Conservation (phyloP, 306 rosid species). For the Prunus mira region DNA sequence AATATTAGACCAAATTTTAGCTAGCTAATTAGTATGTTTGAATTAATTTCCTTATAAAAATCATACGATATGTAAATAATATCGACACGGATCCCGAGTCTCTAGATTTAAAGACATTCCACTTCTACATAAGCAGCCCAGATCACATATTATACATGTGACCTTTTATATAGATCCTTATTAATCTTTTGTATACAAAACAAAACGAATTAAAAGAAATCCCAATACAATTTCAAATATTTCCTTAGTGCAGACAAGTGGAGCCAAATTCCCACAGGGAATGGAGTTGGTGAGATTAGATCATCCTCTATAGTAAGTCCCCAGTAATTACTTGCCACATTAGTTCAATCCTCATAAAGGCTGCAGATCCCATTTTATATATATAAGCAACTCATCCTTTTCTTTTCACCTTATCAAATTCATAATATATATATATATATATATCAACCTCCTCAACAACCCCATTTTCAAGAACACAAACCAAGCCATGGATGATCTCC, state of each 20-base stretch:
- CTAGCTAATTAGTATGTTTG: no score
- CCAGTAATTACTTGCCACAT: background rate
- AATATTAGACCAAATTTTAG: no score
- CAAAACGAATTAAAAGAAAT: no score
- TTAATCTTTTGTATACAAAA: no score
- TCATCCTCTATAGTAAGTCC: background rate
- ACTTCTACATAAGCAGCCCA: no score
- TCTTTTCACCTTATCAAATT: background rate
- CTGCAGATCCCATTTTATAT: background rate
- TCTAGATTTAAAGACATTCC: no score
- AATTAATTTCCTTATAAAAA: no score
- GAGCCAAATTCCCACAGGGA: background rate
- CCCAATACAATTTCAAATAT: no score
- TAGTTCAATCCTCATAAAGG: background rate
- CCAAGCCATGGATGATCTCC: slow-evolving; percentile 25
- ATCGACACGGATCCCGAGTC: no score
- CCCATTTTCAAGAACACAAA: background rate
- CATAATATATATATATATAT: background rate
- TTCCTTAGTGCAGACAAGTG: background rate
- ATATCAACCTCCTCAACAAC: background rate
- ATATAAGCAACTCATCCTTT: background rate
- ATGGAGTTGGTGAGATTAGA: background rate
- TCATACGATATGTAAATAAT: no score
- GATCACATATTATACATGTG: no score
- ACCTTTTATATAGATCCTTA: no score